Base-by-base conservation (phyloP, 2,329 filamentous ascomycete species). In the Aureobasidium sp. region DNA sequence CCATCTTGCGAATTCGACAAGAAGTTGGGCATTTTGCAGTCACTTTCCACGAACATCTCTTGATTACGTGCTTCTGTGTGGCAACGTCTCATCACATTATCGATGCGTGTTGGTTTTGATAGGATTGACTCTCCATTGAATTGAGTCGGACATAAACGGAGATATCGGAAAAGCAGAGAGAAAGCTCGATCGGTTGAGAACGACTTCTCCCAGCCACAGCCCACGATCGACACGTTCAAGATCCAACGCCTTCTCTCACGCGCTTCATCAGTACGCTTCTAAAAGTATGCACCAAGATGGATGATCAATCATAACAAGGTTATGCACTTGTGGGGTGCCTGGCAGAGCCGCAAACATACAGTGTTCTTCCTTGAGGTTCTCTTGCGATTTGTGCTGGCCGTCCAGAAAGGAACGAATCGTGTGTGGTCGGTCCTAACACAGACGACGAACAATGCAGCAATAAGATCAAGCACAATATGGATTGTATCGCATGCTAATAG, bases 1-100 rank as follows among this genome's bases (percentile, higher is more conserved):
- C 51, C 51, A 54, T 54, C 51, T 54, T 54, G 51, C 51, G 51
- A 54, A n/a, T 31, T 10, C 11, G 11, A 33, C 42, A 54, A 43
- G 51, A 25, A 54, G 9, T 9, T 9, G 4, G 19, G 9, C 10
- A 25, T 35, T 21, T 40, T 31, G 27, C 19, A 10, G n/a, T 29
- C 37, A 29, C 38, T 10, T 21, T 38, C 11, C 11, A 31, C 38
- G 15, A 23, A 5, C 3, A 43, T 31, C 15, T 21, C 23, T 54
- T 43, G 35, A n/a, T n/a, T n/a, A n/a, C 25, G 51, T 43, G 25
- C 37, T 33, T 21, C n/a, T 2, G 17, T 25, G 13, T n/a, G 43
- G 17, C n/a, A 19, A 8, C 17, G 21, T 38, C 15, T 21, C 4
- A 17, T 54, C 50, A 43, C 38, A 54, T 37, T 37, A 54, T 54